phyloP scores from a whole-genome alignment of 176 grass and related monocot genomes.

The Elymus sibiricus region DNA sequence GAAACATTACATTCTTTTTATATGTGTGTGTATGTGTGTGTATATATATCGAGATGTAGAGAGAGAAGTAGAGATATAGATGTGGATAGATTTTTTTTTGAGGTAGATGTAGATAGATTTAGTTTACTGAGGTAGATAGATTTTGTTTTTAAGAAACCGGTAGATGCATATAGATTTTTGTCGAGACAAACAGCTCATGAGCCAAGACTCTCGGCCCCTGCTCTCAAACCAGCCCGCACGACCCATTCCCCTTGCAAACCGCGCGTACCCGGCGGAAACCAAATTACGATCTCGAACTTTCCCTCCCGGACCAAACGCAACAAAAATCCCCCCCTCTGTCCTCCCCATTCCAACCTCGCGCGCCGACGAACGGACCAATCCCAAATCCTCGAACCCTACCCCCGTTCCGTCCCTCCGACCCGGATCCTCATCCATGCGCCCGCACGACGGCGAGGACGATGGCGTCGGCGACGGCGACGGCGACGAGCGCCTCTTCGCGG shows the following conservation, averaged over 20 bases:
- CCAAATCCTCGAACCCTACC: slow-evolving; percentile 4
- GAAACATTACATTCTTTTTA: too few relatives aligned
- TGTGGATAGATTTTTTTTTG: too few relatives aligned
- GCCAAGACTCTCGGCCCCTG: too few relatives aligned
- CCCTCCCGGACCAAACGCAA: neutral
- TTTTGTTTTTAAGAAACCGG: too few relatives aligned
- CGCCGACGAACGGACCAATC: neutral
- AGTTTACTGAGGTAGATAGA: too few relatives aligned
- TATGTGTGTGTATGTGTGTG: too few relatives aligned
- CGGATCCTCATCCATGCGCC: neutral
- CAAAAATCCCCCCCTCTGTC: neutral
- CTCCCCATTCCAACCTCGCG: neutral
- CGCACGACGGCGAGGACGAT: neutral
- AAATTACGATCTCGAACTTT: neutral
- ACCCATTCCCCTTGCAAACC: neutral
- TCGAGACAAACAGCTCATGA: too few relatives aligned
- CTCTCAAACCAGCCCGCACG: too few relatives aligned
- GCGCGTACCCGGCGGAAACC: neutral
- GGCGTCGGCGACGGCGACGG: neutral
- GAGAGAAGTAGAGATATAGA: too few relatives aligned
- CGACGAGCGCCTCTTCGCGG: slow-evolving; percentile 42
- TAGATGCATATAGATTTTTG: too few relatives aligned
- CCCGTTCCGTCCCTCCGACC: neutral
- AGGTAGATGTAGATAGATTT: too few relatives aligned
- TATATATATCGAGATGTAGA: too few relatives aligned